phyloP scores from a whole-genome alignment of 495 filamentous ascomycete genomes.

The Xylaria scruposa region DNA sequence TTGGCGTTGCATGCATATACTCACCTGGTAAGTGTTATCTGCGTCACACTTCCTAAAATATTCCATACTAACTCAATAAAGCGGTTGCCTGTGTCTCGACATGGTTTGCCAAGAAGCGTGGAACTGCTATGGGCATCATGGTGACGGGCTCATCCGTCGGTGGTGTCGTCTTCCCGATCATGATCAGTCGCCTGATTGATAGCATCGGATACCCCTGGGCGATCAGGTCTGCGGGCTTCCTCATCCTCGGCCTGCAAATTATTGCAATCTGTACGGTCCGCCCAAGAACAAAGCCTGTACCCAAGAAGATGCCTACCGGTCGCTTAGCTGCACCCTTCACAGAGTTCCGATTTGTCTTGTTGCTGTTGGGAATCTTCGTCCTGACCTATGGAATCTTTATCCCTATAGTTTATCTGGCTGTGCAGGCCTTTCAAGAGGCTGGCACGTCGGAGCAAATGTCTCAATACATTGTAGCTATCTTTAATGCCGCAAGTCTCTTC shows the following conservation, averaged over 20 bases:
- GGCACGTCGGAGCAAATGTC: constrained; percentile 62
- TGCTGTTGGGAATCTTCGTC: constrained; percentile 4
- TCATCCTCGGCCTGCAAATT: not conserved
- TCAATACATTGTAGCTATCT: constrained; percentile 64
- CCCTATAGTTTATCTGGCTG: constrained; percentile 67
- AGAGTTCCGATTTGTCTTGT: not conserved
- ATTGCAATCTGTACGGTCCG: not conserved
- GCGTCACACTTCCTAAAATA: not conserved
- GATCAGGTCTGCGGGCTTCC: not conserved
- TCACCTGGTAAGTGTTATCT: constrained; percentile 30
- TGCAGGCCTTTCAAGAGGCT: constrained; percentile 50
- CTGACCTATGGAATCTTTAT: constrained; percentile 57
- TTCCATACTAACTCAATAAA: constrained; percentile 7
- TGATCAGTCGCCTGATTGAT: constrained; percentile 2
- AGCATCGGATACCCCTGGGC: not conserved
- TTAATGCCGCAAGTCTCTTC: constrained; percentile 51
- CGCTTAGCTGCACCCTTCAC: constrained; percentile 2
- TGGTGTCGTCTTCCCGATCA: not conserved
- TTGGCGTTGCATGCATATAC: constrained; percentile 49
- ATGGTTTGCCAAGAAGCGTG: constrained; percentile 6
- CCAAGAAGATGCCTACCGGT: not conserved
- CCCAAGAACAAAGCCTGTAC: not conserved
- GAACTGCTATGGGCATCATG: constrained; percentile 1
- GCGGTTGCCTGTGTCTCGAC: constrained; percentile 34
- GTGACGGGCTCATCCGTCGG: not conserved